Base-by-base conservation (phyloP, 2,329 filamentous ascomycete genomes). In the Dactylellina sp. region DNA sequence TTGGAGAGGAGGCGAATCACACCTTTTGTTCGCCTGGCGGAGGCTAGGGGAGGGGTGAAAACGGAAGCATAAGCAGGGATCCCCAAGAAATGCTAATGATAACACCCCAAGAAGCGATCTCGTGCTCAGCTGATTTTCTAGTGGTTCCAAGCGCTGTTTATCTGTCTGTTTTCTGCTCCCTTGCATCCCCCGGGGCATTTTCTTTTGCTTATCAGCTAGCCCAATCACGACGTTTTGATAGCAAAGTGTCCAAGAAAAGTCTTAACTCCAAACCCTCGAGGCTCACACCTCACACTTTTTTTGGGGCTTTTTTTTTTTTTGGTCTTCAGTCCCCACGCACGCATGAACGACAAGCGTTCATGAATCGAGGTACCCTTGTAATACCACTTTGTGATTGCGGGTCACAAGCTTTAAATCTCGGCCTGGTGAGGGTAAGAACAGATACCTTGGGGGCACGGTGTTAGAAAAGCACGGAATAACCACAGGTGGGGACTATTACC, bases 141-240 rank as follows among this genome's bases (percentile, higher is more conserved):
- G 28, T 4, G 4, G 28, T 32, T 24, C 22, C 37, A 22, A 52
- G 49, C 49, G 16, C 35, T 16, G 24, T 28, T 7, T 16, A n/a
- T 25, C 16, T 12, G 52, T 60, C 46, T 46, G 22, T 55, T 44
- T 44, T 16, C 24, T 46, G 28, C 28, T 53, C 44, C 28, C 40
- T 46, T 39, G 44, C 42, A 47, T 52, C 57, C 40, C 42, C 6
- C 2, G 42, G 28, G 28, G 28, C 28, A 9, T 32, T 32, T 39
- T 39, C 53, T 28, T 16, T 25, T 42, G 46, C 64, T 70, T 70
- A 70, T 70, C 64, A 70, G 64, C 64, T 46, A 62, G 56, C 32
- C 64, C 64, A 70, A 70, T 70, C 64, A 70, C 39, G 49, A 70
- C 46, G 64, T 56, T 28, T 39, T 44, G 64, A 70, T 70, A 70